Base-by-base conservation (phyloP, 1,139 yeast species). In the Protomyces gravidus region DNA sequence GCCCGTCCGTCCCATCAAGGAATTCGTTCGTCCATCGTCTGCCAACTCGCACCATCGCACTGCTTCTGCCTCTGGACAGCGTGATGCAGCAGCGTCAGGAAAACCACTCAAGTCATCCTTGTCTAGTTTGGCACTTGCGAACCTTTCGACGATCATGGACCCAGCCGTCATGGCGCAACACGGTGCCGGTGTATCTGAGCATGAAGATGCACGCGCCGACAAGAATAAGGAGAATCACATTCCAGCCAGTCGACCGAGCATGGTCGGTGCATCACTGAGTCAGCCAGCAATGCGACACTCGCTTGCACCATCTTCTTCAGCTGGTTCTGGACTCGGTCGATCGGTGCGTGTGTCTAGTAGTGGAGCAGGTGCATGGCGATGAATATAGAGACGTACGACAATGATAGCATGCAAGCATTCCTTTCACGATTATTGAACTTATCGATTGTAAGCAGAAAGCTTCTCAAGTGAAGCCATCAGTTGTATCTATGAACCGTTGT, bases 101-200 rank as follows among this genome's bases (percentile, higher is more conserved):
- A 40, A 42, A 28, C 28, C 49, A 3, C 30, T 42, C 49, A 45
- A 27, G 25, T 25, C 58, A 9, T 23, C 58, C 19, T 45, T 53
- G 39, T 53, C 58, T 3, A 45, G 51, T n/a, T 33, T 53, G n/a
- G 47, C 58, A 4, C 23, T 53, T 50, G 58, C 58, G n/a, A 53
- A 46, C 39, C 26, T 53, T 13, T 39, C 58, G 5, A 45, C 40
- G 7, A 50, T 32, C n/a, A 32, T 46, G 46, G 46, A 28, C 13
- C 13, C 7, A 28, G 32, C 13, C 2, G 13, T 9, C 32, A 9
- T 28, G 32, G 13, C 32, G 2, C 32, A 2, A 9, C n/a, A n/a
- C n/a, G n/a, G n/a, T n/a, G n/a, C n/a, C n/a, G n/a, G n/a, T n/a
- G n/a, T n/a, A n/a, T n/a, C n/a, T n/a, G n/a, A n/a, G n/a, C n/a